Evolutionary conservation across 371 early-diverging fungal species (phyloP).

Genomic region (Rhizopus delemar): DNA sequence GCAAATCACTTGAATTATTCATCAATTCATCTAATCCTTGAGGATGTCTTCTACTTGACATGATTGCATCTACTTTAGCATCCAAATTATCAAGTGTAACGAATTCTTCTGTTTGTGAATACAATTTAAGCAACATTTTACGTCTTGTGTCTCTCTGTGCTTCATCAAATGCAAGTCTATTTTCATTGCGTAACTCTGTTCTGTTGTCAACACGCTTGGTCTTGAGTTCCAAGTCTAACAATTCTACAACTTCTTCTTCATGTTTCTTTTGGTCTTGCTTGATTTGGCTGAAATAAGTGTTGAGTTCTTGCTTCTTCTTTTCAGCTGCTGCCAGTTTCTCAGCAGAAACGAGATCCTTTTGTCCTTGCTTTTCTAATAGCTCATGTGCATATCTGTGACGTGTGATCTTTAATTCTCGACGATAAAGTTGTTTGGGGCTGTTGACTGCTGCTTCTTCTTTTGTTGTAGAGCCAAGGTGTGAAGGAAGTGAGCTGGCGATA

Average conservation of each 20-base stretch:
- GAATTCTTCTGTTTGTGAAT: slow-evolving; percentile 34
- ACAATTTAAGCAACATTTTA: slow-evolving; percentile 38
- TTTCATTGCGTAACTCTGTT: slow-evolving; percentile 24
- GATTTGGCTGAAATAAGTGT: not conserved
- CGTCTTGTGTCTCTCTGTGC: slow-evolving; percentile 25
- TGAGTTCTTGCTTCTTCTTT: not conserved
- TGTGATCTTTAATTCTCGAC: slow-evolving; percentile 35
- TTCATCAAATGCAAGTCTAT: slow-evolving; percentile 30
- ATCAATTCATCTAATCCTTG: slow-evolving; percentile 37
- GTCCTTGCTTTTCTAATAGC: slow-evolving; percentile 41
- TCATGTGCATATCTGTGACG: slow-evolving; percentile 32
- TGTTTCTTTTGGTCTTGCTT: slow-evolving; percentile 27
- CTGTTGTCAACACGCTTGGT: slow-evolving; percentile 12
- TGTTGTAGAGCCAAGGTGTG: slow-evolving; percentile 28
- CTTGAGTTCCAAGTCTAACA: slow-evolving; percentile 24
- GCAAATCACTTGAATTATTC: slow-evolving; percentile 23
- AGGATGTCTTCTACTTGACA: slow-evolving; percentile 29
- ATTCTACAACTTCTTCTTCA: slow-evolving; percentile 31
- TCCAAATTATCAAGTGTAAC: slow-evolving; percentile 53
- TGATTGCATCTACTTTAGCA: slow-evolving; percentile 33
- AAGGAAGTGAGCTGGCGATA: slow-evolving; percentile 34
- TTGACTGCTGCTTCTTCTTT: not conserved
- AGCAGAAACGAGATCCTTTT: slow-evolving; percentile 31
- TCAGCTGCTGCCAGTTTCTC: slow-evolving; percentile 20
- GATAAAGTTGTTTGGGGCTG: slow-evolving; percentile 37